These are phyloP conservation scores for Vaccinium darrowii DNA, from an alignment of 148 eudicot species.

Conservation along the genomic window DNA sequence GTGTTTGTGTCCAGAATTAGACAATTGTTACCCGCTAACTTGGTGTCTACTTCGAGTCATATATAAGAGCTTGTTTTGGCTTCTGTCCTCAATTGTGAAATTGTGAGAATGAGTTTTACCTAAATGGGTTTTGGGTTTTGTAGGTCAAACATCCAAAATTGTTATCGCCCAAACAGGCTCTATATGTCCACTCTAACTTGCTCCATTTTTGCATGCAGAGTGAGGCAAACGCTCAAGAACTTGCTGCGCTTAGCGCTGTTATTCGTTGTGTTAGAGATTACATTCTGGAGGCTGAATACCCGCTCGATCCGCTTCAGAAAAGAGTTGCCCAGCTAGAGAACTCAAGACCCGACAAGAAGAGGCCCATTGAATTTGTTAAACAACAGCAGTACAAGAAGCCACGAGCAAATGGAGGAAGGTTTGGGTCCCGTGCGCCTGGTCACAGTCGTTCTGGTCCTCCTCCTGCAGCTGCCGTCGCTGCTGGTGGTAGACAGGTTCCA, in stretches of 20 bases:
- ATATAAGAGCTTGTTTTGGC: neutral
- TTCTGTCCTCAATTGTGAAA: too few relatives aligned
- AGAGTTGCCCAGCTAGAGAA: slow-evolving; percentile 60
- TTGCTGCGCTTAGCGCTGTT: slow-evolving; percentile 43
- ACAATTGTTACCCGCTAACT: neutral
- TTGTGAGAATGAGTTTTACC: too few relatives aligned
- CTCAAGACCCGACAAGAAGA: slow-evolving; percentile 37
- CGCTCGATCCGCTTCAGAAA: slow-evolving; percentile 55
- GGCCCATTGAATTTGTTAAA: slow-evolving; percentile 30
- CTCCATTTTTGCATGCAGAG: slow-evolving; percentile 24
- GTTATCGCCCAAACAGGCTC: too few relatives aligned
- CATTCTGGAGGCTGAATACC: slow-evolving; percentile 49
- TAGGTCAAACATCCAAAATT: too few relatives aligned
- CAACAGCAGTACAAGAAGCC: slow-evolving; percentile 38
- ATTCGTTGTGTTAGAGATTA: slow-evolving; percentile 41
- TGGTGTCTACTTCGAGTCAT: too few relatives aligned
- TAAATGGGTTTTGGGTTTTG: too few relatives aligned
- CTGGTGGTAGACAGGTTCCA: slow-evolving; percentile 24
- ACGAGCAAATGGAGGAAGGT: slow-evolving; percentile 30
- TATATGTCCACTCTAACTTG: neutral
- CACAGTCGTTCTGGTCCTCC: slow-evolving; percentile 18
- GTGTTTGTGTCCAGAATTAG: neutral
- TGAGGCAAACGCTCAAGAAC: slow-evolving; percentile 50
- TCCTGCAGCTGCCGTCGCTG: neutral
- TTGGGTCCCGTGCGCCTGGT: slow-evolving; percentile 17